Evolutionary conservation across 768 basidiomycete genomes (phyloP), one percentile per base, ranked within the genome.

Genomic region (Suillus weaverae): DNA sequence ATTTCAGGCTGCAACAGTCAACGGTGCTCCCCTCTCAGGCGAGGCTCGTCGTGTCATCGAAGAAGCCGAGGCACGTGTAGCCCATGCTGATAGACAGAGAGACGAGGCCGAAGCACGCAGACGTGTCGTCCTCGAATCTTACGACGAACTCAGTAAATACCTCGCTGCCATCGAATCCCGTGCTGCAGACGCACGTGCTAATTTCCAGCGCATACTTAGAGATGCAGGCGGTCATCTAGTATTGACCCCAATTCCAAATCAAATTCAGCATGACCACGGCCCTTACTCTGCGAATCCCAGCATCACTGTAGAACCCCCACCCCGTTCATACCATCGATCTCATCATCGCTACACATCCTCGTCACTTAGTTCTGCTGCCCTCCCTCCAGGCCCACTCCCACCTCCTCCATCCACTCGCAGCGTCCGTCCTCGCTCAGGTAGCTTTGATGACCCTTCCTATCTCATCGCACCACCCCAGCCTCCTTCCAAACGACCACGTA

Each of bases 91-190:
- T 71, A 71, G 73, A 35, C 82, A 81, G 4, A 79, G 84, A 60
- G 87, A 88, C 70, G 87, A 89, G 13, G 81, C 83, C 0, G 83
- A 86, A 38, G 80, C 83, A 0, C 79, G 84, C 14, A 70, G 81
- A 64, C 77, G 77, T 60, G 73, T 79, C 62, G 64, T 86, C 43
- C 72, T 78, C 30, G 83, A 86, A 22, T 76, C 77, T 32, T 89
- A 87, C 86, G 56, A 70, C 1, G 81, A 84, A 63, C 78, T 88
- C 67, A 81, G 83, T 32, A 78, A 78, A 41, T 83, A 83, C 68
- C 78, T 89, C 56, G 67, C 68, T 26, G 69, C 74, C 60, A 63
- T 85, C 65, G 86, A 88, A 48, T 44, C 79, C 38, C 79, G 82
- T 35, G 77, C 80, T 1, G 72, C 79, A 0, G 87, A 89, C 51